These are phyloP conservation scores for Termitomyces sp. DNA, from an alignment of 768 basidiomycete species.

Conservation along the genomic window DNA sequence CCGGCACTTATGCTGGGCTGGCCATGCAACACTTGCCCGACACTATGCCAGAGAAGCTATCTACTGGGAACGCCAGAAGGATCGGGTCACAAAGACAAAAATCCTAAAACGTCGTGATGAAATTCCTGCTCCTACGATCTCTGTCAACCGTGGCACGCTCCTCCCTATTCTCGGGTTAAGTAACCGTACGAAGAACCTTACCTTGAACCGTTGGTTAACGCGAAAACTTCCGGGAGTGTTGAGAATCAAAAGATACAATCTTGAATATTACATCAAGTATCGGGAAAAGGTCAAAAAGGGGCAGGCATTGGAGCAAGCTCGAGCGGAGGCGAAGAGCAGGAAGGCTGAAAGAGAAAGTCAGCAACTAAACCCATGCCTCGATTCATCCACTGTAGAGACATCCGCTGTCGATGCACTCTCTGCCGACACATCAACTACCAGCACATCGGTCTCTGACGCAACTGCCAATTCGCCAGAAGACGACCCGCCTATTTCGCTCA, in stretches of 20 bases:
- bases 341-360: not conserved
- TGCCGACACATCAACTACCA: not conserved
- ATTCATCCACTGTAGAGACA: not conserved
- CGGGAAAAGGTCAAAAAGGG: conserved; percentile 22
- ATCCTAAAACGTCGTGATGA: conserved; percentile 28
- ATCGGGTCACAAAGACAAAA: conserved; percentile 29
- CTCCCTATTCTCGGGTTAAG: conserved; percentile 56
- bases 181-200: conserved; percentile 58
- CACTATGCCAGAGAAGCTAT: conserved; percentile 65
- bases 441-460: not conserved
- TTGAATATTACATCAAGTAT: conserved; percentile 40
- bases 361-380: not conserved
- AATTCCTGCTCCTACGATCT: conserved; percentile 49
- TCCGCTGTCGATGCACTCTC: not conserved
- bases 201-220: conserved; percentile 59
- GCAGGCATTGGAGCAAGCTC: conserved; percentile 17
- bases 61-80: conserved; percentile 38
- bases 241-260: conserved; percentile 46
- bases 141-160: conserved; percentile 55
- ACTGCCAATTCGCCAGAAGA: conserved; percentile 4
- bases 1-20: conserved; percentile 48
- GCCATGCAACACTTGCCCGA: conserved; percentile 54
- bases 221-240: conserved; percentile 45
- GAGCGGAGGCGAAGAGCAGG: not conserved
- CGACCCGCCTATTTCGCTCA: conserved; percentile 1